These are phyloP conservation scores for Gentiana dahurica DNA, from an alignment of 257 asterid species.

Conservation along the genomic window DNA sequence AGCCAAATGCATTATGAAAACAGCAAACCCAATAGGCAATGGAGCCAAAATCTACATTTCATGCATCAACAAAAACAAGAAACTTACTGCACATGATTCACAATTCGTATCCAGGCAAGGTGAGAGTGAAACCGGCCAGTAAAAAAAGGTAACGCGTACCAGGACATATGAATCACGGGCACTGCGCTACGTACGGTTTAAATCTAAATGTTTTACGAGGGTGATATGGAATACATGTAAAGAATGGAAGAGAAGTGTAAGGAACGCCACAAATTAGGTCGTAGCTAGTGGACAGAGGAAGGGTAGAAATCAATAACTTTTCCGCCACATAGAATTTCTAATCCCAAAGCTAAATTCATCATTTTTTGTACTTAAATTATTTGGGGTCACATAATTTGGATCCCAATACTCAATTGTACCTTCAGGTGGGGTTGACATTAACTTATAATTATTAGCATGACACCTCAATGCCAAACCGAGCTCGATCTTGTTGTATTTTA, in stretches of 20 bases:
- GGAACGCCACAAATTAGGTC: conserved; percentile 92
- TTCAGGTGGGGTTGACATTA: conserved; percentile 84
- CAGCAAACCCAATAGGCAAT: too few relatives aligned
- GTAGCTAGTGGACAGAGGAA: conserved; percentile 49
- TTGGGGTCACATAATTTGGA: conserved; percentile 76
- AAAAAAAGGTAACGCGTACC: too few relatives aligned
- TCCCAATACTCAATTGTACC: conserved; percentile 94
- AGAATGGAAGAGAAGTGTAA: conserved; percentile 90
- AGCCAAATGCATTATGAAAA: too few relatives aligned
- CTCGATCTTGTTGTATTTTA: conserved; percentile 16
- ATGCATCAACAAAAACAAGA: too few relatives aligned
- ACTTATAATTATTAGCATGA: conserved; percentile 39
- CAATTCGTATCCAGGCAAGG: too few relatives aligned
- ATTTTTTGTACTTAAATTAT: conserved; percentile 59
- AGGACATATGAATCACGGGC: too few relatives aligned
- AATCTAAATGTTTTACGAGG: too few relatives aligned
- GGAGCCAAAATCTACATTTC: too few relatives aligned
- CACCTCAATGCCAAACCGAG: conserved; percentile 75
- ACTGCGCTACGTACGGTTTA: too few relatives aligned
- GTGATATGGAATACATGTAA: conserved; percentile 54
- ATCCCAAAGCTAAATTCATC: conserved; percentile 79
- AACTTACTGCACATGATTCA: too few relatives aligned
- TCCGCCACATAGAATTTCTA: conserved; percentile 84
- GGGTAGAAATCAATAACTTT: conserved; percentile 65
- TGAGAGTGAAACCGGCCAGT: too few relatives aligned